Evolutionary conservation across 2,329 filamentous ascomycete species (phyloP).

Genomic region (Podosphaera fusca): DNA sequence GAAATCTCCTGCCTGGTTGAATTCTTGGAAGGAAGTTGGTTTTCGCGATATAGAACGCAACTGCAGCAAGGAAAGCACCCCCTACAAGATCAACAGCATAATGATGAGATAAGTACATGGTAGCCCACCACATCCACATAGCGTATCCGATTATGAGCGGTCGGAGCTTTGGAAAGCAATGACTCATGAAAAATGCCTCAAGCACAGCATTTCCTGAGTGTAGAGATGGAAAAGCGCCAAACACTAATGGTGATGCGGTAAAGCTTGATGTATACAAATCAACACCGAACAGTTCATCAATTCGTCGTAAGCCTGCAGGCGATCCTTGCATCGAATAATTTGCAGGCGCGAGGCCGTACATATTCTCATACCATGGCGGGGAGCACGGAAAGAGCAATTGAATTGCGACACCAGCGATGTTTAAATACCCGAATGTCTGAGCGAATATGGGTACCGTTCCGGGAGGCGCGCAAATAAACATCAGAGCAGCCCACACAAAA

Average conservation of each 20-base stretch:
- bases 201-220: conserved; percentile 78
- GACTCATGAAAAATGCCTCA: conserved; percentile 79
- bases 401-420: conserved; percentile 65
- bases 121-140: conserved; percentile 93
- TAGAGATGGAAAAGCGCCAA: conserved; percentile 83
- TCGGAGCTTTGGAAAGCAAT: conserved; percentile 67
- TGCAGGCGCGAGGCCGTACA: conserved; percentile 72
- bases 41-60: conserved; percentile 64
- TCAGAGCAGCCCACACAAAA: conserved; percentile 49
- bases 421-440: conserved; percentile 78
- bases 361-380: conserved; percentile 90
- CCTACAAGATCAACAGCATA: conserved; percentile 85
- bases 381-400: conserved; percentile 85
- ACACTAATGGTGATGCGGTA: conserved; percentile 72
- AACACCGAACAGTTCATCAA: conserved; percentile 74
- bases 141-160: conserved; percentile 65
- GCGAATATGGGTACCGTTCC: conserved; percentile 69
- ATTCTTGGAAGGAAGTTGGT: conserved; percentile 60
- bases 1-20: conserved; percentile 63
- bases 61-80: conserved; percentile 55
- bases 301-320: conserved; percentile 67
- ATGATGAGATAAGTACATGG: conserved; percentile 94
- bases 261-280: conserved; percentile 88
- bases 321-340: conserved; percentile 82
- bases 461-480: conserved; percentile 78